Base-by-base conservation (phyloP, 805 yeast species). In the Yarrowia sp. region DNA sequence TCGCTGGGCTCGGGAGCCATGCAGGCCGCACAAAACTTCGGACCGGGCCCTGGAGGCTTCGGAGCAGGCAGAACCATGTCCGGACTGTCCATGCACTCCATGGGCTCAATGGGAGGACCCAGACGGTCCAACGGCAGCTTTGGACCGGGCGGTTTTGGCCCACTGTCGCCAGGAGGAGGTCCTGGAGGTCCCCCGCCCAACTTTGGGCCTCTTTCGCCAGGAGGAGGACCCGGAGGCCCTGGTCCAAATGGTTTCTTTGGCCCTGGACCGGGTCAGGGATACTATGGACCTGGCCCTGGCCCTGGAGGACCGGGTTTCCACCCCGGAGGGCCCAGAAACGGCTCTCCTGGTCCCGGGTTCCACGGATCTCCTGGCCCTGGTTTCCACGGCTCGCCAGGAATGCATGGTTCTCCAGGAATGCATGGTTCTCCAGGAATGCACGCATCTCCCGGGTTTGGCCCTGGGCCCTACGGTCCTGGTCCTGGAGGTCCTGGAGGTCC, bases 21-120 rank as follows among this genome's bases (percentile, higher is more conserved):
- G 64, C 64, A 58, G 64, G 64, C 64, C 3, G 64, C 64, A 2
- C 64, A 58, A 42, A 42, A 58, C 50, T 58, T 58, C 34, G 64
- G 55, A 9, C 53, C 65, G 5, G 47, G 47, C 2, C 50, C 53
- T 0, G 65, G 65, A 3, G 66, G 66, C 1, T 46, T 61, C 13
- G 66, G 66, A 14, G 38, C 33, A 10, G 66, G 66, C 19, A 34
- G 66, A 61, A 61, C 66, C 33, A 61, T 47, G 55, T 61, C 66
- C 8, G 66, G 66, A 0, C 43, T 61, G 24, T 46, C 55, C 5
- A 61, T 61, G 66, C 55, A 47, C 17, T 46, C 55, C 20, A 61
- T 46, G 55, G 38, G 46, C 36, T 39, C 66, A 9, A 36, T 61
- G 53, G 34, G 15, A 20, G 66, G 66, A 10, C 66, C 66, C 20